These are phyloP conservation scores for Nakataea oryzae DNA, from an alignment of 2,329 filamentous ascomycete genomes.

Conservation along the genomic window DNA sequence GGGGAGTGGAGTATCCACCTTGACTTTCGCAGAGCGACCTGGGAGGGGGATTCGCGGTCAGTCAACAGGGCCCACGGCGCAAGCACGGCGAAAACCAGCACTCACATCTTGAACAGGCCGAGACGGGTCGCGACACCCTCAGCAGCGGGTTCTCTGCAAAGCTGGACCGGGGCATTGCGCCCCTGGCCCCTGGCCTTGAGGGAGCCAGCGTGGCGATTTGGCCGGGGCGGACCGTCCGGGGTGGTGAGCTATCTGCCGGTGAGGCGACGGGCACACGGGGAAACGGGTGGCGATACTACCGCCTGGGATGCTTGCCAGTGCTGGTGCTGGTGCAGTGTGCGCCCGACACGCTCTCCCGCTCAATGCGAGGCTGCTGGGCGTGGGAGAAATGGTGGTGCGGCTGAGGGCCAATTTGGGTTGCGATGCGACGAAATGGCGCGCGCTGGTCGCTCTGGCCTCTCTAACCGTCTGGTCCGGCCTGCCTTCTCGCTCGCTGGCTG, in stretches of 20 bases:
- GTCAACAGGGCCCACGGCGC: too few species aligned
- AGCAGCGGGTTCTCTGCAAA: slow-evolving; percentile 45
- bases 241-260: not conserved
- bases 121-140: slow-evolving; percentile 67
- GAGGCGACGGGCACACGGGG: not conserved
- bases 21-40: slow-evolving; percentile 86
- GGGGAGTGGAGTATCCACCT: slow-evolving; percentile 35
- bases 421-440: too few species aligned
- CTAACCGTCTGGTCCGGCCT: not conserved
- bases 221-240: too few species aligned
- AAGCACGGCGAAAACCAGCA: slow-evolving; percentile 5
- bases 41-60: not conserved
- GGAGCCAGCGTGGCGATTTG: not conserved
- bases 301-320: not conserved
- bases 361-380: not conserved
- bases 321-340: too few species aligned
- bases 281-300: not conserved
- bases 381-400: not conserved
- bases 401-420: not conserved
- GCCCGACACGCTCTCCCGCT: too few species aligned
- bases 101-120: slow-evolving; percentile 67
- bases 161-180: slow-evolving; percentile 26
- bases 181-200: not conserved
- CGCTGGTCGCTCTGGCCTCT: not conserved
- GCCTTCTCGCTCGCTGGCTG: too few species aligned